Percentiles rank a stretch among this genome's conserved stretches.
Evolutionary conservation across 202 grass and related monocot species (phyloP).

Genomic region (Carex arenaria): DNA sequence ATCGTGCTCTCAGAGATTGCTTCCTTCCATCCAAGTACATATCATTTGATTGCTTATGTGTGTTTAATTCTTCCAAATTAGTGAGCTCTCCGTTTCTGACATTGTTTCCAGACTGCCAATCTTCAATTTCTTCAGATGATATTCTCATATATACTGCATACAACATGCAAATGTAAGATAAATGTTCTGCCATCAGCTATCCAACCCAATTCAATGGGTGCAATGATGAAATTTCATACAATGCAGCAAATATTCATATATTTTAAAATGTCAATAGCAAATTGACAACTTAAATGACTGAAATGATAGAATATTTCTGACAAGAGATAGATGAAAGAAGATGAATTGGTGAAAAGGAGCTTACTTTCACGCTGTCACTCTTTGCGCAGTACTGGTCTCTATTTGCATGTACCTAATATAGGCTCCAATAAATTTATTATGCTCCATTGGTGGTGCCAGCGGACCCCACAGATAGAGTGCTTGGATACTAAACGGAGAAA

Average conservation of each 20-base stretch:
- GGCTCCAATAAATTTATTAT: background rate
- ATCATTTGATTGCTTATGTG: conserved; percentile 3
- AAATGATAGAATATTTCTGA: background rate
- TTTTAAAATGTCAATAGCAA: too few relatives aligned
- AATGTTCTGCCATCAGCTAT: background rate
- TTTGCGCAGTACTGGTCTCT: background rate
- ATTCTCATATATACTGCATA: background rate
- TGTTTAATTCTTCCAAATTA: background rate
- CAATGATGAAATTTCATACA: background rate
- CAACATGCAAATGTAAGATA: background rate
- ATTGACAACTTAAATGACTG: background rate
- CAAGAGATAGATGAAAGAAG: background rate
- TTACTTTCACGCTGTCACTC: conserved; percentile 1
- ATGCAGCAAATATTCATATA: background rate
- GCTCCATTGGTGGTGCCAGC: background rate
- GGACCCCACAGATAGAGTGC: background rate
- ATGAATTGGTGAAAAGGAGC: conserved; percentile 8
- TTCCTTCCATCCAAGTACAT: conserved; percentile 28
- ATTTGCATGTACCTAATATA: conserved; percentile 13
- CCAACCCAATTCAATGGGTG: background rate
- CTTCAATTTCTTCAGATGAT: background rate
- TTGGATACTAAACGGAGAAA: background rate
- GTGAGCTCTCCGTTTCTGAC: background rate
- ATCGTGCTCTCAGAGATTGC: conserved; percentile 59
- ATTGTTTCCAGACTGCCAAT: background rate